Evolutionary conservation across 306 rosid genomes (phyloP).

Genomic region (Notholithocarpus densiflorus): DNA sequence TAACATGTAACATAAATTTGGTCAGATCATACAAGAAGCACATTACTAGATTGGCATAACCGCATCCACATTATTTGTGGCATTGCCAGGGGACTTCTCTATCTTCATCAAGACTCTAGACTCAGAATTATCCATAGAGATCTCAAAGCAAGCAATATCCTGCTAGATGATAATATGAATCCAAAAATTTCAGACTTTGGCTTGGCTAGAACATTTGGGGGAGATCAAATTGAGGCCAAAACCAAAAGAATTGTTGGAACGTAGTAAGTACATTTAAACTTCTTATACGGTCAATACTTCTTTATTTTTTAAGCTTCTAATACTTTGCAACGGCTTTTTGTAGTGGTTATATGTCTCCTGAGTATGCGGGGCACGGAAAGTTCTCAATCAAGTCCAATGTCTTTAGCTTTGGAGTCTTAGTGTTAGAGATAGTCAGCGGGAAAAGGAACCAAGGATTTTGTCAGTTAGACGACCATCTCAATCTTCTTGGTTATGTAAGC

Average conservation of each 20-base stretch:
- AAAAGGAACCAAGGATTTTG: conserved; percentile 40
- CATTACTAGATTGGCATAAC: conserved; percentile 14
- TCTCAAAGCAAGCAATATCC: conserved; percentile 49
- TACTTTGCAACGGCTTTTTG: background rate
- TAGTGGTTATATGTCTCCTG: conserved; percentile 54
- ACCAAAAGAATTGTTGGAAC: conserved; percentile 49
- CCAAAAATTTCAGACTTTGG: conserved; percentile 67
- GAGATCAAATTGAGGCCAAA: conserved; percentile 37
- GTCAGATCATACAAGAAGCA: background rate
- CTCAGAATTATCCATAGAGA: conserved; percentile 36
- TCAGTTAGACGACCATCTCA: conserved; percentile 18
- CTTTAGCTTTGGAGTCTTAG: conserved; percentile 43
- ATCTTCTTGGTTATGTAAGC: conserved; percentile 52
- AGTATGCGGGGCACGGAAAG: conserved; percentile 34
- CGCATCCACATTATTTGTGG: conserved; percentile 19
- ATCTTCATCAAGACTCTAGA: conserved; percentile 32
- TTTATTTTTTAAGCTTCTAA: background rate
- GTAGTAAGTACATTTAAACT: conserved; percentile 29
- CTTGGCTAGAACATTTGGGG: conserved; percentile 44
- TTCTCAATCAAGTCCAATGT: conserved; percentile 42
- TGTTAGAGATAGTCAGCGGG: conserved; percentile 50
- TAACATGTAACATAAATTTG: too few relatives aligned
- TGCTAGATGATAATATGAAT: conserved; percentile 45
- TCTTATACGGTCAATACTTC: too few relatives aligned
- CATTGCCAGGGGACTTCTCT: conserved; percentile 19